Evolutionary conservation across 768 basidiomycete genomes (phyloP).

Genomic region (Pleurotus pulmonarius): DNA sequence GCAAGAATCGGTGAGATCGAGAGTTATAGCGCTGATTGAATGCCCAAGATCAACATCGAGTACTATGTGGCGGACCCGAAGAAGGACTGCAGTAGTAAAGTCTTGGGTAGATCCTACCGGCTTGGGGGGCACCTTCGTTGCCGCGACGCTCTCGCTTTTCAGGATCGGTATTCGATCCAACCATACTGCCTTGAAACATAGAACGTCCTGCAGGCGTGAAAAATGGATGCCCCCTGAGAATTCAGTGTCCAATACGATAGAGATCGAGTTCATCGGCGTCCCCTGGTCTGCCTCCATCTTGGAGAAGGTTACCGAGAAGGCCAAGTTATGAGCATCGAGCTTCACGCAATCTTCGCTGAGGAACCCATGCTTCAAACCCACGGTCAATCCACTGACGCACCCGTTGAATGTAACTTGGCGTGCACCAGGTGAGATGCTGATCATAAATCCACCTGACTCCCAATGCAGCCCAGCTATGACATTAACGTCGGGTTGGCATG

Average conservation of each 20-base stretch:
- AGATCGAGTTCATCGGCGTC: slow-evolving; percentile 49
- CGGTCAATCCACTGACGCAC: slow-evolving; percentile 74
- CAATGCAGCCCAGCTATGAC: slow-evolving; percentile 87
- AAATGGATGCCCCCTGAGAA: slow-evolving; percentile 77
- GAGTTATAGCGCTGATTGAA: slow-evolving; percentile 68
- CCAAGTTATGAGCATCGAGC: slow-evolving; percentile 77
- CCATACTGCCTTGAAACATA: slow-evolving; percentile 96
- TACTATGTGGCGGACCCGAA: slow-evolving; percentile 70
- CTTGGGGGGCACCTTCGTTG: slow-evolving; percentile 19
- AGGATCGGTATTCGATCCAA: slow-evolving; percentile 82
- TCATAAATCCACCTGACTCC: slow-evolving; percentile 91
- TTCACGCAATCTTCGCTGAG: slow-evolving; percentile 79
- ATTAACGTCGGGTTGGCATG: slow-evolving; percentile 88
- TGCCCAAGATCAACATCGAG: slow-evolving; percentile 83
- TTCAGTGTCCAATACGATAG: slow-evolving; percentile 81
- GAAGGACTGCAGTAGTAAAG: slow-evolving; percentile 58
- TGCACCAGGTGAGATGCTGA: slow-evolving; percentile 73
- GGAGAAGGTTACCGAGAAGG: slow-evolving; percentile 71
- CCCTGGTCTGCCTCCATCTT: slow-evolving; percentile 38
- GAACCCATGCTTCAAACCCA: slow-evolving; percentile 82
- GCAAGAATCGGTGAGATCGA: slow-evolving; percentile 62
- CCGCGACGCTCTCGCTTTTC: slow-evolving; percentile 33
- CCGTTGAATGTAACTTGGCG: slow-evolving; percentile 73
- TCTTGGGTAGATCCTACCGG: slow-evolving; percentile 20
- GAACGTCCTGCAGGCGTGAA: slow-evolving; percentile 84